Base-by-base conservation (phyloP, 2,329 filamentous ascomycete species). In the Fusarium newnesense region DNA sequence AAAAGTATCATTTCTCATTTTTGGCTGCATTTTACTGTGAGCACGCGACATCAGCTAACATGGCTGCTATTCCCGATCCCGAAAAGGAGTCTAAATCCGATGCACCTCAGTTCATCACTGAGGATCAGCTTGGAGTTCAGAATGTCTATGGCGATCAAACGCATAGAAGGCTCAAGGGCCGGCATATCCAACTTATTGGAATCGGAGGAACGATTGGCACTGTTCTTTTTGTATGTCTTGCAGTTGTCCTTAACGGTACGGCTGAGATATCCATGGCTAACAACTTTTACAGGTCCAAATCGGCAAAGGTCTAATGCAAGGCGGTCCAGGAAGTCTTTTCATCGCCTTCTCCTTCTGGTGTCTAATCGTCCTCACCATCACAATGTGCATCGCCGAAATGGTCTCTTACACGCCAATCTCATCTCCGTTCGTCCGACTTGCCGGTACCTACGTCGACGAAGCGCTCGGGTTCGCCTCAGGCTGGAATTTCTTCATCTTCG, bases 361-460 rank as follows among this genome's bases (percentile, higher is more conserved):
- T 77, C 85, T 86, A 43, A 86, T 91, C 46, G 89, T 91, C 72
- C 85, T 91, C 30, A 86, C 87, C 53, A 84, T 91, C 52, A 91
- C 88, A 1, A 83, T 90, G 67, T 87, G 84, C 78, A 89, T 93
- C 83, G 91, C 91, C 18, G 93, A 94, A 79, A 94, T 94, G 92
- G 92, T 93, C 12, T 93, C 91, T 0, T 94, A 92, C 72, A 84
- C 94, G 5, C 93, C 93, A 12, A 93, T 95, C 60, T 93, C 92
- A 1, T 94, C 92, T 44, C 92, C 92, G 1, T 95, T 95, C 80
- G 93, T 95, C 78, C 90, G 91, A 32, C 94, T 95, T 76, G 93
- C 93, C 8, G 92, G 92, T 19, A 88, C 91, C 52, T 94, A 90
- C 73, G 92, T 94, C 36, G 92, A 94, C 74, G 91, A 94, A 72